A percentile compares a stretch with the other conserved stretches of the same genome.
phyloP scores from a whole-genome alignment of 441 rosid genomes.

The Manihot esculenta region DNA sequence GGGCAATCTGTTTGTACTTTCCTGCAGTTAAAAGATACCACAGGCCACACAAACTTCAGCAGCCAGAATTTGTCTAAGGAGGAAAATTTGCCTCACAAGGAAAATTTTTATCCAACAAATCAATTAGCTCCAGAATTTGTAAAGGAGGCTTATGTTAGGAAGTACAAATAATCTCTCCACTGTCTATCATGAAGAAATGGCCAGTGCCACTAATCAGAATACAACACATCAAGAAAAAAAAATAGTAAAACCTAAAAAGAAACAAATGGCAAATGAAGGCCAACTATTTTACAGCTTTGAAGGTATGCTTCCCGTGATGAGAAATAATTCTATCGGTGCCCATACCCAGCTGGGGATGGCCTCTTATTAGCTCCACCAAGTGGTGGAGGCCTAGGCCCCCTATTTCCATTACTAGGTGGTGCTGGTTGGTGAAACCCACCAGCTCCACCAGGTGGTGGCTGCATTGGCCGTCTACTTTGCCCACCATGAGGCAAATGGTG shows the following conservation, averaged over 20 bases:
- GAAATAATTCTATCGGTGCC: constrained; percentile 13
- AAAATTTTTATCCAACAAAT: background rate
- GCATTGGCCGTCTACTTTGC: constrained; percentile 16
- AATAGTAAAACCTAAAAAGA: constrained; percentile 4
- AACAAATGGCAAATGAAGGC: background rate
- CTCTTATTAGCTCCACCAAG: constrained; percentile 10
- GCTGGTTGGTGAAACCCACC: constrained; percentile 6
- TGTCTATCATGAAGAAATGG: constrained; percentile 2
- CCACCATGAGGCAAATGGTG: constrained; percentile 16
- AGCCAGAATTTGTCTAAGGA: too few relatives aligned
- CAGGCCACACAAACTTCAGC: too few relatives aligned
- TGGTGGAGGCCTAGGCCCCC: constrained; percentile 11
- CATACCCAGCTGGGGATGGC: constrained; percentile 29
- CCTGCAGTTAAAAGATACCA: too few relatives aligned
- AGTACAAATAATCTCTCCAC: background rate
- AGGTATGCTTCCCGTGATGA: background rate
- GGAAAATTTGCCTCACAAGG: too few relatives aligned
- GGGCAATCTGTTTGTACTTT: too few relatives aligned
- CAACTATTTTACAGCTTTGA: constrained; percentile 17
- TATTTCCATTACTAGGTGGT: constrained; percentile 2
- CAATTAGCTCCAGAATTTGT: background rate
- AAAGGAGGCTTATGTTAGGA: too few relatives aligned
- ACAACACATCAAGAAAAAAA: background rate
- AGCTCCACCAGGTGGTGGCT: constrained; percentile 6
- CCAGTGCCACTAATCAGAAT: background rate